Evolutionary conservation across 2,329 filamentous ascomycete genomes (phyloP).

Genomic region (Graphiopsis chlorocephala): DNA sequence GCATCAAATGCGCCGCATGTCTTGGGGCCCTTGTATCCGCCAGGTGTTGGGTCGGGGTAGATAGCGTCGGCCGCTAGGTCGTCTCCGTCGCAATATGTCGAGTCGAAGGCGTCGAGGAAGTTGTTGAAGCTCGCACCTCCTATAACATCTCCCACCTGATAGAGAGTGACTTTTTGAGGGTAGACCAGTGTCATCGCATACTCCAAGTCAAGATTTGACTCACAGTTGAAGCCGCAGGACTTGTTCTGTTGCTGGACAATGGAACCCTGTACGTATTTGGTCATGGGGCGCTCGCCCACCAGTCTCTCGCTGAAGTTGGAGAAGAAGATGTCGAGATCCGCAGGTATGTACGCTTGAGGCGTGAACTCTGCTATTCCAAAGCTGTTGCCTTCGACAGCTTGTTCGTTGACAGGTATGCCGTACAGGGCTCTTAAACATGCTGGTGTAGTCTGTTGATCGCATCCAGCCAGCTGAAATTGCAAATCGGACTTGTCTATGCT

Average conservation of each 20-base stretch:
- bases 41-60: conserved; percentile 35
- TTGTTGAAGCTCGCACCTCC: conserved; percentile 37
- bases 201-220: conserved; percentile 56
- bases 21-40: conserved; percentile 41
- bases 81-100: conserved; percentile 42
- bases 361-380: conserved; percentile 55
- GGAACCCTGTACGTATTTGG: conserved; percentile 33
- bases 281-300: conserved; percentile 33
- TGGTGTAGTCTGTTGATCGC: conserved; percentile 56
- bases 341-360: conserved; percentile 49
- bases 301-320: conserved; percentile 33
- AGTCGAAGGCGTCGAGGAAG: conserved; percentile 48
- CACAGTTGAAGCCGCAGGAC: conserved; percentile 42
- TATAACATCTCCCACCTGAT: conserved; percentile 43
- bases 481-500: conserved; percentile 23
- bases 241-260: conserved; percentile 42
- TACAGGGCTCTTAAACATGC: conserved; percentile 47
- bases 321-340: conserved; percentile 38
- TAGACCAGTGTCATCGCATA: conserved; percentile 54
- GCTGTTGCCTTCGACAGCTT: conserved; percentile 47
- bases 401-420: conserved; percentile 32
- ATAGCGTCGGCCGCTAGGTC: conserved; percentile 39
- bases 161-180: conserved; percentile 52
- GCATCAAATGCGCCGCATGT: conserved; percentile 46
- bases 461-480: conserved; percentile 38